Evolutionary conservation across 225 moss, liverwort and hornwort genomes (phyloP).

Genomic region (Pseudoscleropodium purum): DNA sequence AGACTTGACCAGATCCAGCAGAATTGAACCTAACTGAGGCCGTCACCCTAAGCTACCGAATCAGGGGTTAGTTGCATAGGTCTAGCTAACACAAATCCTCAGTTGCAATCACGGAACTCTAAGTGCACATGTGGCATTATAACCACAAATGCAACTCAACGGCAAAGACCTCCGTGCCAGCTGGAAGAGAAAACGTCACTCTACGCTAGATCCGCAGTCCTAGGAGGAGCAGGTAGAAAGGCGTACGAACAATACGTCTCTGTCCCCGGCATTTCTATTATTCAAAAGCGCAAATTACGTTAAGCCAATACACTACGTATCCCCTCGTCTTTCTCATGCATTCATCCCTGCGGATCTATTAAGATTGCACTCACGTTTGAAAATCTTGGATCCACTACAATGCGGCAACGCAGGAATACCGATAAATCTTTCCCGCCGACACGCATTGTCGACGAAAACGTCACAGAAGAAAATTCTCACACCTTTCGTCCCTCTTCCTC

Average conservation of each 20-base stretch:
- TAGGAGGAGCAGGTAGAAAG: not conserved
- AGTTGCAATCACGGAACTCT: not conserved
- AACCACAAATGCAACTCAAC: not conserved
- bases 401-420: not conserved
- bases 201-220: not conserved
- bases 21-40: not conserved
- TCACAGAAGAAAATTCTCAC: not conserved
- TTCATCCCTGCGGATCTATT: not conserved
- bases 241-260: not conserved
- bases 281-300: not conserved
- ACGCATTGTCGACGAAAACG: not conserved
- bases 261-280: not conserved
- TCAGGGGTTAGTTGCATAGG: not conserved
- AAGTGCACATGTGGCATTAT: not conserved
- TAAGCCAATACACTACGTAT: not conserved
- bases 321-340: not conserved
- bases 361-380: not conserved
- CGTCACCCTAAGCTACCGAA: not conserved
- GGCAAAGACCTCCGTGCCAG: not conserved
- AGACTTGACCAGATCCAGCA: not conserved
- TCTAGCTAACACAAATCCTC: not conserved
- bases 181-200: conserved; percentile 6
- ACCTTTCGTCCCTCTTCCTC: not conserved
- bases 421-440: not conserved
- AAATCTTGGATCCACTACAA: conserved; percentile 1